Evolutionary conservation across 2,329 filamentous ascomycete genomes (phyloP), one percentile per base, ranked within the genome.

Genomic region (Macrophomina pseudophaseolina): DNA sequence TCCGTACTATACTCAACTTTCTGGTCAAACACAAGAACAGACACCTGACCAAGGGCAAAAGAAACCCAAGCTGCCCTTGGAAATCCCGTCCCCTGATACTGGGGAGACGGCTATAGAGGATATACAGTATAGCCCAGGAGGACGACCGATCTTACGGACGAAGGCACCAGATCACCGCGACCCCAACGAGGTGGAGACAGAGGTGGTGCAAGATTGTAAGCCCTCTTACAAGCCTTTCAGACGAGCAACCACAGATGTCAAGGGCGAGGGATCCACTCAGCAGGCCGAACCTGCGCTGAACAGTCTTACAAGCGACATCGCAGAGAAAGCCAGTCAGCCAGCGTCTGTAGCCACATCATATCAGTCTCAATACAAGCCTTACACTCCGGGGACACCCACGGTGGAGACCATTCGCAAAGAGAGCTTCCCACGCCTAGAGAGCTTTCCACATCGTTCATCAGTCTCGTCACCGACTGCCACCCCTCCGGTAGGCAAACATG

Each of bases 121-220:
- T 66, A 72, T 75, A 48, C 75, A 79, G 46, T 86, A 86, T 68
- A 87, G 84, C 68, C 83, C 85, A 23, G 85, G 85, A 28, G 85
- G 85, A 7, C 77, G 85, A 38, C 85, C 85, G 9, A 79, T 83
- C 11, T 68, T 83, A 30, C 72, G 69, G 44, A 70, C 68, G 3
- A 71, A 71, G 32, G 64, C 70, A 9, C 72, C 18, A 18, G 64
- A 52, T 16, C 67, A 18, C 30, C 72, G 12, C 69, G 68, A 53
- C 69, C 67, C 11, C 67, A 68, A 16, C 69, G 60, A 46, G 48
- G 42, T 4, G 18, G 59, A 38, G 30, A 58, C 65, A 74, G 75
- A 14, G 74, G 78, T 54, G 70, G 46, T 30, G 16, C 35, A 32
- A 28, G 48, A 38, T 2, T 14, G 44, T 28, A 40, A 48, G 30